Conservation (phyloP, 1,284 basidiomycete genomes). For the Mycena sp. region DNA sequence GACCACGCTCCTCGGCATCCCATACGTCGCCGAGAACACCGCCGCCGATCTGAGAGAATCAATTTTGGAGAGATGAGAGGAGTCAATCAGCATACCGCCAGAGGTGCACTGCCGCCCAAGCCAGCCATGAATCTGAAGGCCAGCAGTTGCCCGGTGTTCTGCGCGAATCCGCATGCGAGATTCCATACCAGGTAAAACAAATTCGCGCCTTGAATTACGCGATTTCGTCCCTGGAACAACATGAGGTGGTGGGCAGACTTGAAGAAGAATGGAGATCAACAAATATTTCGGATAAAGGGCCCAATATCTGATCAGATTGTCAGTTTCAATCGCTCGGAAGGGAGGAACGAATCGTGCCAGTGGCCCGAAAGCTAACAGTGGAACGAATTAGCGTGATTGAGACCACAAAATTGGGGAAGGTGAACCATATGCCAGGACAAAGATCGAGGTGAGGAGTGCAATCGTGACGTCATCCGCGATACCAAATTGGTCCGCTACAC, state of each 20-base stretch:
- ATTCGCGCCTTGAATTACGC: slow-evolving; percentile 67
- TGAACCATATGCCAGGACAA: slow-evolving; percentile 72
- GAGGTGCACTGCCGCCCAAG: slow-evolving; percentile 70
- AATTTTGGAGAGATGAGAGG: not conserved
- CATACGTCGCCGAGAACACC: slow-evolving; percentile 79
- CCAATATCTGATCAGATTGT: slow-evolving; percentile 49
- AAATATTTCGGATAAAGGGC: slow-evolving; percentile 47
- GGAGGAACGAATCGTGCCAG: slow-evolving; percentile 49
- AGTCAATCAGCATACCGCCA: slow-evolving; percentile 51
- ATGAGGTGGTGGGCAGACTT: not conserved
- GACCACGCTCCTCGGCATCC: slow-evolving; percentile 72
- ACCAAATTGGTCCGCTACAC: slow-evolving; percentile 64
- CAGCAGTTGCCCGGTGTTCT: slow-evolving; percentile 64
- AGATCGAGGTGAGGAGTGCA: slow-evolving; percentile 73
- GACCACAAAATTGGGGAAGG: not conserved
- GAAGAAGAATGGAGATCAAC: not conserved
- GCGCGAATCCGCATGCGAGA: slow-evolving; percentile 71
- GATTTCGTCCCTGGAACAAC: slow-evolving; percentile 47
- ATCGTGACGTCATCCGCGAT: slow-evolving; percentile 61
- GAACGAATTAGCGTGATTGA: not conserved
- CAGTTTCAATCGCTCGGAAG: slow-evolving; percentile 44
- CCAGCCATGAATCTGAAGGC: slow-evolving; percentile 74
- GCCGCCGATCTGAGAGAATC: slow-evolving; percentile 62
- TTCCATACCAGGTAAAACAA: slow-evolving; percentile 76
- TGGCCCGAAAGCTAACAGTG: slow-evolving; percentile 46